Conservation (phyloP, 2,329 filamentous ascomycete genomes). For the Trichophyton equinum region DNA sequence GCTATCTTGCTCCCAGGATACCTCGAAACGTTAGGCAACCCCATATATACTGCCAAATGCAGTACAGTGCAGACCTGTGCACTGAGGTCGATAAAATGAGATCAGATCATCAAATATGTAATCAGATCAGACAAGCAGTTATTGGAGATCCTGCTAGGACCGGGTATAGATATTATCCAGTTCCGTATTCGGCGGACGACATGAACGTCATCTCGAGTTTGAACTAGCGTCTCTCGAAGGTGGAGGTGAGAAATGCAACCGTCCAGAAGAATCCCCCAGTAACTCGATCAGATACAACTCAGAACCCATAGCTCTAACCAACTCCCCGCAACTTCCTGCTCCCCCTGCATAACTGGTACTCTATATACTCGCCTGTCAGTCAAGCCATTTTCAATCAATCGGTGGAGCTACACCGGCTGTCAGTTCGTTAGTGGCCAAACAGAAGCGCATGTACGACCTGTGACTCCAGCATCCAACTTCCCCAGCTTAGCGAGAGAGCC, state of each 20-base stretch:
- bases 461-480: background rate
- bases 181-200: background rate
- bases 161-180: background rate
- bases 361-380: background rate
- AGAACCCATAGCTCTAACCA: background rate
- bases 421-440: background rate
- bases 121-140: slow-evolving; percentile 1
- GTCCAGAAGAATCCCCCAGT: background rate
- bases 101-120: background rate
- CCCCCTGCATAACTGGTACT: background rate
- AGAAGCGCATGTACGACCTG: background rate
- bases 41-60: background rate
- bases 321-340: background rate
- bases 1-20: background rate
- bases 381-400: background rate
- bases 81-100: background rate
- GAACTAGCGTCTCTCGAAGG: background rate
- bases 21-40: background rate
- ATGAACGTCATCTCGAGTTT: background rate
- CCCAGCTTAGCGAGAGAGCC: background rate
- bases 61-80: background rate
- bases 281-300: background rate
- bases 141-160: background rate
- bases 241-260: background rate
- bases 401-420: background rate